A percentile compares a stretch with the other conserved stretches of the same genome.
phyloP scores from a whole-genome alignment of 83 land plant species.

The Thuja plicata region DNA sequence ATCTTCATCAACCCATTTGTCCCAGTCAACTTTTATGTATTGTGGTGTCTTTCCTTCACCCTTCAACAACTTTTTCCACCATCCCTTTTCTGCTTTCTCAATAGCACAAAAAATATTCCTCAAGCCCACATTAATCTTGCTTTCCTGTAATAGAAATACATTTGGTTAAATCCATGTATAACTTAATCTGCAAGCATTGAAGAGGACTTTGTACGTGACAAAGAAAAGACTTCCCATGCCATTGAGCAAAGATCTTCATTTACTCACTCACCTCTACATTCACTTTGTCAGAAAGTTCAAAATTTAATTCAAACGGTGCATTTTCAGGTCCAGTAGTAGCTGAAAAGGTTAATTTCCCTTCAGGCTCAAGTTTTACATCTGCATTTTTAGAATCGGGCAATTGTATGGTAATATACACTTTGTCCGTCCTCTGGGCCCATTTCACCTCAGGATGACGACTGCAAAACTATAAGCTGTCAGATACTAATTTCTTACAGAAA shows the following conservation, averaged over 20 bases:
- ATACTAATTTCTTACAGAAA: background rate
- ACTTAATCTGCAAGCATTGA: too few relatives aligned
- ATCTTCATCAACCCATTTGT: conserved; percentile 99
- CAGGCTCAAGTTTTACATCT: conserved; percentile 83
- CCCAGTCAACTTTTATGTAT: conserved; percentile 95
- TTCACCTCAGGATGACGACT: conserved; percentile 92
- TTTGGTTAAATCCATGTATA: background rate
- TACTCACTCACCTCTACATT: conserved; percentile 77
- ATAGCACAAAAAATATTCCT: conserved; percentile 67
- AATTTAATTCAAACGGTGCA: conserved; percentile 52
- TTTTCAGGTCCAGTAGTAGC: conserved; percentile 73
- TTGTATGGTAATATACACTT: conserved; percentile 71
- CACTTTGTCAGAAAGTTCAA: conserved; percentile 76
- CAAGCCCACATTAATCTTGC: conserved; percentile 75
- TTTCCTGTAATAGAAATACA: conserved; percentile 46
- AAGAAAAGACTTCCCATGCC: background rate
- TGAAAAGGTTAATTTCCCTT: conserved; percentile 73
- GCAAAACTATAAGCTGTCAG: conserved; percentile 12
- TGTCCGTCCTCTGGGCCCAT: conserved; percentile 92
- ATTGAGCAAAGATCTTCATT: background rate
- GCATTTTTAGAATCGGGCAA: conserved; percentile 81
- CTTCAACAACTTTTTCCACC: conserved; percentile 88
- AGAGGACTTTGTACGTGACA: background rate
- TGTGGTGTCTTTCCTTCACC: conserved; percentile 80
- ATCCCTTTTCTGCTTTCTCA: conserved; percentile 72